Evolutionary conservation across 1,139 yeast genomes (phyloP).

Genomic region (Zygoascus meyerae): DNA sequence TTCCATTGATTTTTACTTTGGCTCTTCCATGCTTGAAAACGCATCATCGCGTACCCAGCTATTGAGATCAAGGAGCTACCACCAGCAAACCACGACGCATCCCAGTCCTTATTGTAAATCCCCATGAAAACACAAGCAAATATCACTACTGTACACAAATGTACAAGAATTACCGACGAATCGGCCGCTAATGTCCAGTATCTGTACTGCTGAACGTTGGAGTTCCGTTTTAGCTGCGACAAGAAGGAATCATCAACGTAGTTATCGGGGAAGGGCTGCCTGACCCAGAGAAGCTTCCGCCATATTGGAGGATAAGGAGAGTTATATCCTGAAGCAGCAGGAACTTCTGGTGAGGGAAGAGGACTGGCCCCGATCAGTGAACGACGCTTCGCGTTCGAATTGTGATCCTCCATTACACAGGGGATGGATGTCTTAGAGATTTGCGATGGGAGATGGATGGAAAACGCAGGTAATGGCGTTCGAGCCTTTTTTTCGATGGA

Average conservation of each 20-base stretch:
- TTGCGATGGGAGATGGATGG: no score
- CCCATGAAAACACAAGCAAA: conserved; percentile 59
- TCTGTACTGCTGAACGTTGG: conserved; percentile 65
- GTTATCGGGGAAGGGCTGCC: conserved; percentile 87
- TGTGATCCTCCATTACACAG: no score
- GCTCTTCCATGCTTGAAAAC: conserved; percentile 14
- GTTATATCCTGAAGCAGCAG: neutral
- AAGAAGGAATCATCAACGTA: conserved; percentile 78
- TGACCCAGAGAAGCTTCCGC: conserved; percentile 83
- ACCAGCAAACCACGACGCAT: conserved; percentile 32
- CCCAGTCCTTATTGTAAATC: conserved; percentile 31
- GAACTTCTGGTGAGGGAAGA: neutral
- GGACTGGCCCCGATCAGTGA: no score
- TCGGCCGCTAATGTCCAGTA: conserved; percentile 60
- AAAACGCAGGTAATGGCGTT: no score
- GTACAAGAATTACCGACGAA: conserved; percentile 61
- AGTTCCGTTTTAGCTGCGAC: conserved; percentile 69
- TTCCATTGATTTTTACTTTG: conserved; percentile 11
- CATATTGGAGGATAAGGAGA: conserved; percentile 37
- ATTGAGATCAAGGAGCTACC: conserved; percentile 32
- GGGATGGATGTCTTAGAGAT: no score
- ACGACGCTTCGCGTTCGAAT: no score
- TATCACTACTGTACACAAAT: conserved; percentile 54
- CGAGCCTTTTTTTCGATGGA: no score
- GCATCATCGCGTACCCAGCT: conserved; percentile 37